A percentile compares a stretch with the other conserved stretches of the same genome.
Conservation (phyloP, 2,329 filamentous ascomycete genomes). For the Coccinonectria pachysandricola region DNA sequence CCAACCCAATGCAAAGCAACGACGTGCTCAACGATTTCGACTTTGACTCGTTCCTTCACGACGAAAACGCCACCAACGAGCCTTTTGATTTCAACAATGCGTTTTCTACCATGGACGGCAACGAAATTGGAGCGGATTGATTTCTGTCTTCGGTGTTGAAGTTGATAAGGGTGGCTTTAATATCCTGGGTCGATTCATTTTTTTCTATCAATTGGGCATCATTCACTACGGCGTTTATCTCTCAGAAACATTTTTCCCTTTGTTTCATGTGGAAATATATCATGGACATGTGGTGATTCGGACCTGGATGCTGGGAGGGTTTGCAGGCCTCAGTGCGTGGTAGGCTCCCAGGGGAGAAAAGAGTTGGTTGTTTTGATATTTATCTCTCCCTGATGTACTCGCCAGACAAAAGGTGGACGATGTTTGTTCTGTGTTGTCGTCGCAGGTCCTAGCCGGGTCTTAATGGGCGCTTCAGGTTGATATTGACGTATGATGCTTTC, state of each 20-base stretch:
- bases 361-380: slow-evolving; percentile 14
- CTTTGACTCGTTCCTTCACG: slow-evolving; percentile 57
- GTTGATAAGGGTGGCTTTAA: slow-evolving; percentile 18
- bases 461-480: too few species aligned
- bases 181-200: slow-evolving; percentile 24
- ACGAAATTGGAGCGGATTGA: slow-evolving; percentile 50
- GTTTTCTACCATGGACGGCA: slow-evolving; percentile 43
- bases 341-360: too few species aligned
- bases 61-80: slow-evolving; percentile 36
- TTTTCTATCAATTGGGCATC: slow-evolving; percentile 32
- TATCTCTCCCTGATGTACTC: slow-evolving; percentile 2
- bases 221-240: slow-evolving; percentile 31
- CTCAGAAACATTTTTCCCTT: too few species aligned
- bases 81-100: slow-evolving; percentile 44
- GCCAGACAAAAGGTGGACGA: slow-evolving; percentile 1
- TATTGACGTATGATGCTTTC: too few species aligned
- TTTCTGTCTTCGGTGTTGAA: slow-evolving; percentile 6
- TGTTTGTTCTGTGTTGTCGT: too few species aligned
- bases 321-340: too few species aligned
- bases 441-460: too few species aligned
- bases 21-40: slow-evolving; percentile 59
- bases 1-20: slow-evolving; percentile 40
- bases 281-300: slow-evolving; percentile 30
- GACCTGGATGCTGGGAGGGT: too few species aligned
- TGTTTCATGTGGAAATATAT: slow-evolving; percentile 28